Evolutionary conservation across 495 filamentous ascomycete genomes (phyloP).

Genomic region (Penicillium atrosanguineum): DNA sequence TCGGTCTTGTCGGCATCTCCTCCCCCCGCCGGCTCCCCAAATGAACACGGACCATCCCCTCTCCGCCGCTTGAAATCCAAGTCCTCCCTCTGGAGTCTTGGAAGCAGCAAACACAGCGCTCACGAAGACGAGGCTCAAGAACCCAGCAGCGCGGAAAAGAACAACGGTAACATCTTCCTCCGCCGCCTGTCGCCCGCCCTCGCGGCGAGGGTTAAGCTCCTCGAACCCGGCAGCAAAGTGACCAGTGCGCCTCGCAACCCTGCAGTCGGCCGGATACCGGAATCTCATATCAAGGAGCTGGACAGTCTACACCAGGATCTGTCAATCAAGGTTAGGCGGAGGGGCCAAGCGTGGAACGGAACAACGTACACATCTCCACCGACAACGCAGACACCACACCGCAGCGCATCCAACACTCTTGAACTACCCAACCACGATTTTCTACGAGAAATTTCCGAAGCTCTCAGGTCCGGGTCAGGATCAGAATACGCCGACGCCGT

Average conservation of each 20-base stretch:
- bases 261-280: conserved; percentile 67
- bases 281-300: conserved; percentile 67
- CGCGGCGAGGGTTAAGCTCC: conserved; percentile 70
- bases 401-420: conserved; percentile 22
- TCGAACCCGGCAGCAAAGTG: conserved; percentile 58
- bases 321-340: conserved; percentile 55
- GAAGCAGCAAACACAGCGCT: conserved; percentile 29
- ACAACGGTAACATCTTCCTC: conserved; percentile 34
- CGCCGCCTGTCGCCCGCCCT: conserved; percentile 63
- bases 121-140: conserved; percentile 34
- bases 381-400: conserved; percentile 11
- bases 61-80: conserved; percentile 43
- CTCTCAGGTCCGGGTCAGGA: conserved; percentile 12
- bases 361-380: conserved; percentile 13
- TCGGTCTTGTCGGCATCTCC: conserved; percentile 28
- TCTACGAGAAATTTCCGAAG: conserved; percentile 16
- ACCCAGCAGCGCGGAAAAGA: conserved; percentile 26
- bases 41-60: conserved; percentile 29
- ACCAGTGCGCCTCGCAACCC: conserved; percentile 30
- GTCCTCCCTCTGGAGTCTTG: conserved; percentile 42
- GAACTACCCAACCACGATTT: conserved; percentile 20
- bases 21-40: conserved; percentile 31
- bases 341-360: conserved; percentile 64
- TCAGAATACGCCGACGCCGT: conserved; percentile 19
- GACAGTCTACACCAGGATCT: conserved; percentile 59